Percentiles rank a stretch among this genome's conserved stretches.
These are phyloP conservation scores for Brassica cretica DNA, from an alignment of 345 rosid genomes.

Conservation along the genomic window DNA sequence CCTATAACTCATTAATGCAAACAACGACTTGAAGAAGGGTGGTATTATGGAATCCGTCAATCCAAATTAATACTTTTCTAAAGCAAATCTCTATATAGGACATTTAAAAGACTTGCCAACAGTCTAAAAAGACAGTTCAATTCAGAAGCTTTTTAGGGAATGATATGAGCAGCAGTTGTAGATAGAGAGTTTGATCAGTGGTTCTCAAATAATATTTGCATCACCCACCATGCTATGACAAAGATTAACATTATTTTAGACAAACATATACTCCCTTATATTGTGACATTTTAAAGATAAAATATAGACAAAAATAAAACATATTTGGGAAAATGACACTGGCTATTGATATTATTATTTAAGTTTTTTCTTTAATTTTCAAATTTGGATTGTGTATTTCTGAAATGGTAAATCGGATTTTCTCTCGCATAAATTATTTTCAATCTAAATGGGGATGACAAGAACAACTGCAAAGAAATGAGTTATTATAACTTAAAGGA, in stretches of 20 bases:
- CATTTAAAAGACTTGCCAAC: slow-evolving; percentile 10
- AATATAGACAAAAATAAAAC: background rate
- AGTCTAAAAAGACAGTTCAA: background rate
- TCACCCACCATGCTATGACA: background rate
- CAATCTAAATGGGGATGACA: background rate
- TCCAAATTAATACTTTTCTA: slow-evolving; percentile 18
- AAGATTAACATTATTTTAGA: background rate
- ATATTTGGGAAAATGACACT: background rate
- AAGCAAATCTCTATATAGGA: background rate
- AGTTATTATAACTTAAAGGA: background rate
- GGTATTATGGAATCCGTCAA: background rate
- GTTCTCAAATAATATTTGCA: background rate
- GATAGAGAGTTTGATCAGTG: background rate
- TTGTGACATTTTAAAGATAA: background rate
- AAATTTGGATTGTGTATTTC: background rate
- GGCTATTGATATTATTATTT: background rate
- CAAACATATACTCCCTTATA: background rate
- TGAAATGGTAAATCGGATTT: background rate
- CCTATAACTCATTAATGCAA: slow-evolving; percentile 11
- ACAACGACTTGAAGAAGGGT: slow-evolving; percentile 24
- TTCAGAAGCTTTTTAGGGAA: background rate
- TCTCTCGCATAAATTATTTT: background rate
- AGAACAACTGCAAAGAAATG: background rate
- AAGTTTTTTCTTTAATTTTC: background rate
- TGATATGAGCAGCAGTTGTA: background rate